Base-by-base conservation (phyloP, 164 flowering plant species). In the Umbilicus rupestris region DNA sequence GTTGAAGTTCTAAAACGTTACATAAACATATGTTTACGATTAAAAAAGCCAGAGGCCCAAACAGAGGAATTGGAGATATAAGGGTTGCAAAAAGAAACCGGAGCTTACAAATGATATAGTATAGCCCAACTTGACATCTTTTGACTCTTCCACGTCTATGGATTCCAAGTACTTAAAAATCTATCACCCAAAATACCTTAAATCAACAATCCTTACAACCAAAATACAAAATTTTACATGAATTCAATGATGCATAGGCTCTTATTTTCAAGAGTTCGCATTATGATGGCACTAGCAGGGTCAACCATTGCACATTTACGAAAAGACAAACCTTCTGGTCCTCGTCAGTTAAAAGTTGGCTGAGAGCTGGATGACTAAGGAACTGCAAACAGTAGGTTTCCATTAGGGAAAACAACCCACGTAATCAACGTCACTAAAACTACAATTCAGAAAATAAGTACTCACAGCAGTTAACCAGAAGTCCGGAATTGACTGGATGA, bases 391-490 rank as follows among this genome's bases (percentile, higher is more conserved):
- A 55, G 19, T 14, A 55, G 2, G 33, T 1, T 14, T 49, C 26
- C 22, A 3, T 49, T 6, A 49, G 11, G 20, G 20, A 16, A 17
- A 15, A 14, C 49, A 15, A 4, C n/a, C 5, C 5, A 41, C 10
- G 37, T 35, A 35, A 35, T 6, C 44, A 41, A 41, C 12, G 12
- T 14, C 16, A 9, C 3, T 41, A 9, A 7, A 5, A 41, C 10
- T 41, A 41, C 12, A 41, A 41, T 41, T 9, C 3, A 10, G 15
- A 22, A 52, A 2, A 24, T 12, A 52, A 52, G 92, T 77, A 55
- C 60, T 55, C 37, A 94, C 97, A 63, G 98, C 98, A 72, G 95
- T 94, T 63, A 83, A 71, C 98, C 98, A 94, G 76, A 94, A 94
- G 68, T 94, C 93, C 0, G 98, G 95, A 73, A 94, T 94, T n/a